phyloP scores from a whole-genome alignment of 2,329 filamentous ascomycete genomes.

The Trichoderma harzianum region DNA sequence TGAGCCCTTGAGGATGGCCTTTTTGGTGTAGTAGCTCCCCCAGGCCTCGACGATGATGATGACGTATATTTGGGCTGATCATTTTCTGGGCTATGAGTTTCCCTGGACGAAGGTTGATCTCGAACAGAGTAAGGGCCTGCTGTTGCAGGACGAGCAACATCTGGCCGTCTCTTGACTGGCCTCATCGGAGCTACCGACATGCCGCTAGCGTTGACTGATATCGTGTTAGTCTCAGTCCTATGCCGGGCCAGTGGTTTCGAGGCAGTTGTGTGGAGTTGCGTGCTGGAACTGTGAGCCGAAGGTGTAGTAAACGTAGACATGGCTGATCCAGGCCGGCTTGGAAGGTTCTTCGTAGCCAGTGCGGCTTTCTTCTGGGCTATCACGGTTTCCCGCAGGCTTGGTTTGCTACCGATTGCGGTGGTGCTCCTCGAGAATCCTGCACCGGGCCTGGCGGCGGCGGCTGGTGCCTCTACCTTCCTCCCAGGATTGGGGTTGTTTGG shows the following conservation, averaged over 20 bases:
- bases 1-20: conserved; percentile 46
- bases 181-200: conserved; percentile 63
- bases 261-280: conserved; percentile 22
- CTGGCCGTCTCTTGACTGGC: conserved; percentile 55
- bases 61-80: conserved; percentile 45
- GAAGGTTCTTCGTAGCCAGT: conserved; percentile 48
- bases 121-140: conserved; percentile 64
- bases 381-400: conserved; percentile 78
- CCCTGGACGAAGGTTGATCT: conserved; percentile 38
- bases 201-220: conserved; percentile 50
- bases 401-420: conserved; percentile 55
- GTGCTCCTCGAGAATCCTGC: conserved; percentile 62
- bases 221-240: conserved; percentile 40
- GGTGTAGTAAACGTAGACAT: conserved; percentile 55
- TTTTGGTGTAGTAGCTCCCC: conserved; percentile 52
- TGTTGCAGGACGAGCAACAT: conserved; percentile 59
- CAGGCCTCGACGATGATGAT: conserved; percentile 27
- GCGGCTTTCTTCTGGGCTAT: conserved; percentile 71
- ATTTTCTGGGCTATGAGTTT: conserved; percentile 45
- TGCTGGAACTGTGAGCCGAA: conserved; percentile 41
- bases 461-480: conserved; percentile 45
- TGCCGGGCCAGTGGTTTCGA: conserved; percentile 38
- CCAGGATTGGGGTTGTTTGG: conserved; percentile 73
- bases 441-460: conserved; percentile 44
- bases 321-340: conserved; percentile 58